Base-by-base conservation (phyloP, 345 rosid species). In the Cardamine chenopodiifolia region DNA sequence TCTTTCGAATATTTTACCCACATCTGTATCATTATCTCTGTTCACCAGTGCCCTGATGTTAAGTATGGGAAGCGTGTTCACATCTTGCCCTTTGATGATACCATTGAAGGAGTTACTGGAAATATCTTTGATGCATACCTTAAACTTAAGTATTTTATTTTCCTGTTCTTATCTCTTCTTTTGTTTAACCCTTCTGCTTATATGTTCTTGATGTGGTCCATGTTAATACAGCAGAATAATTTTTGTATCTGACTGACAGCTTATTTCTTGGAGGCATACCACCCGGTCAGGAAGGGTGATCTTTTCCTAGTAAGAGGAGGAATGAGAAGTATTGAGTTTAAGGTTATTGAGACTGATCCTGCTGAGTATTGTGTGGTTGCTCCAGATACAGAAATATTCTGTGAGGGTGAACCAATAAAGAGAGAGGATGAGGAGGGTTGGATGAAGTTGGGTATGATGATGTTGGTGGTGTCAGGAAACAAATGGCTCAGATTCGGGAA, bases 401-500 rank as follows among this genome's bases (percentile, higher is more conserved):
- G 89, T 32, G 91, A 86, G 52, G 94, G 93, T 37, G 94, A 89
- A 23, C 89, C 86, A 4, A 71, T 89, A 29, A 84, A 82, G 75
- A 85, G 91, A 78, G 91, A 89, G 28, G 94, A 89, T 66, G 91
- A 89, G 70, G 89, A 87, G 7, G 89, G 68, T 78, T 86, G 69
- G 85, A 88, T 75, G 91, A 86, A 50, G 79, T 86, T 42, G 89
- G 93, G 18, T 89, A 89, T 80, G 94, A 89, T 84, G 94, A 89
- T 72, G 94, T 86, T 8, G 91, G 90, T 77, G 91, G 93, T 75
- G 89, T 89, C 31, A 70, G 91, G 58, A 89, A 85, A 76, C 93
- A 89, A 68, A 86, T 83, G 88, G 90, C 90, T 72, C 90, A 86
- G 79, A 89, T 86, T 77, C 84, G 90, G 19, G 93, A 89, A 79